Percentiles rank a stretch among this genome's conserved stretches.
These are phyloP conservation scores for Dicorynia guianensis DNA, from an alignment of 306 rosid genomes.

Conservation along the genomic window DNA sequence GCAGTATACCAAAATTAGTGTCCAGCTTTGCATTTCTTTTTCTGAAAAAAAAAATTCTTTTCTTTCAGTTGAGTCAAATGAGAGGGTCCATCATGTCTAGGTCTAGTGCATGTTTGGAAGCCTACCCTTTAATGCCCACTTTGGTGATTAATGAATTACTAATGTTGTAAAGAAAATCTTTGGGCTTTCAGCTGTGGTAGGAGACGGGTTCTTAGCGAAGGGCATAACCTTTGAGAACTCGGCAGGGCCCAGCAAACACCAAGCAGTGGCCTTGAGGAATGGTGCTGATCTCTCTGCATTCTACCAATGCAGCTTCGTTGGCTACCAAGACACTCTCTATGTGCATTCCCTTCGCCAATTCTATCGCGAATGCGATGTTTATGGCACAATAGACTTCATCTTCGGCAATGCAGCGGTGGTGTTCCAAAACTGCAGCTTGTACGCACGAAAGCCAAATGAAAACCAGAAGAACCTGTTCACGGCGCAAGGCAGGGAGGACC, in stretches of 20 bases:
- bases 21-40: neutral
- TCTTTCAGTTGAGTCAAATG: neutral
- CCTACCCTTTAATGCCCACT: neutral
- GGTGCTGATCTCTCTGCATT: slow-evolving; percentile 81
- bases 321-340: slow-evolving; percentile 93
- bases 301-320: slow-evolving; percentile 84
- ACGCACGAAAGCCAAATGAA: slow-evolving; percentile 67
- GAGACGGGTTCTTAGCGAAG: slow-evolving; percentile 76
- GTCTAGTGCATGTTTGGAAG: too few species aligned
- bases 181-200: slow-evolving; percentile 68
- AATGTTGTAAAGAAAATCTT: neutral
- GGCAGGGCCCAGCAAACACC: slow-evolving; percentile 91
- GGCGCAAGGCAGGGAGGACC: slow-evolving; percentile 88
- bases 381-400: slow-evolving; percentile 85
- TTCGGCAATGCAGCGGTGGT: slow-evolving; percentile 87
- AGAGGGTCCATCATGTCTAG: neutral
- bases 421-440: slow-evolving; percentile 78
- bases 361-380: slow-evolving; percentile 84
- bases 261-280: slow-evolving; percentile 81
- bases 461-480: slow-evolving; percentile 81
- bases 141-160: neutral
- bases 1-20: neutral
- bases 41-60: neutral
- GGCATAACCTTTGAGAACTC: slow-evolving; percentile 83
- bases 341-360: slow-evolving; percentile 90